Percentiles rank a stretch among this genome's conserved stretches.
Conservation (phyloP, 106 monocot species). For the Ottelia alismoides region DNA sequence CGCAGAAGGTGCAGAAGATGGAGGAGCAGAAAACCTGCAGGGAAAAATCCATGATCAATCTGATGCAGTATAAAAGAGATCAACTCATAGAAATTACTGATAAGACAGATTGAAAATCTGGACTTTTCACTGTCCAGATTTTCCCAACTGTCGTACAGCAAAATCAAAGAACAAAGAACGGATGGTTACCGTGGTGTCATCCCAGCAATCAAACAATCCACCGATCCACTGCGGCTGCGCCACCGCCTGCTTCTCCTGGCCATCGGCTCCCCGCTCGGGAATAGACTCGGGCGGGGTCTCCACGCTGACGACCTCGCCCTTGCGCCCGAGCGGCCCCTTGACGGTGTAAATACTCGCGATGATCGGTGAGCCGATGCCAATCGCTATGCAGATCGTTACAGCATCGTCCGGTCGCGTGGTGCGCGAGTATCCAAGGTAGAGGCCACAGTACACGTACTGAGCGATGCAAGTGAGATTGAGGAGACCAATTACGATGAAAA, state of each 20-base stretch:
- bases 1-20: constrained; percentile 22
- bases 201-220: constrained; percentile 13
- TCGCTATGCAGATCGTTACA: constrained; percentile 1
- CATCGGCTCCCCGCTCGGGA: too few relatives aligned
- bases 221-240: constrained; percentile 9
- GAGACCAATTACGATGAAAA: constrained; percentile 3
- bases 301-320: neutral
- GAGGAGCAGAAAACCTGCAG: too few relatives aligned
- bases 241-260: neutral
- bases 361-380: constrained; percentile 5
- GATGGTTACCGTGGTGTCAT: constrained; percentile 5
- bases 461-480: constrained; percentile 11
- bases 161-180: too few relatives aligned
- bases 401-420: neutral
- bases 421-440: constrained; percentile 6
- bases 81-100: too few relatives aligned
- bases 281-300: too few relatives aligned
- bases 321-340: constrained; percentile 15
- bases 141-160: too few relatives aligned
- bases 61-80: too few relatives aligned
- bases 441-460: constrained; percentile 8
- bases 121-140: too few relatives aligned
- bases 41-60: too few relatives aligned
- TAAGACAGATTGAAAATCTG: too few relatives aligned
- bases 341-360: constrained; percentile 4